phyloP scores from a whole-genome alignment of 192 early-diverging fungal species.

The Cladochytrium replicatum region DNA sequence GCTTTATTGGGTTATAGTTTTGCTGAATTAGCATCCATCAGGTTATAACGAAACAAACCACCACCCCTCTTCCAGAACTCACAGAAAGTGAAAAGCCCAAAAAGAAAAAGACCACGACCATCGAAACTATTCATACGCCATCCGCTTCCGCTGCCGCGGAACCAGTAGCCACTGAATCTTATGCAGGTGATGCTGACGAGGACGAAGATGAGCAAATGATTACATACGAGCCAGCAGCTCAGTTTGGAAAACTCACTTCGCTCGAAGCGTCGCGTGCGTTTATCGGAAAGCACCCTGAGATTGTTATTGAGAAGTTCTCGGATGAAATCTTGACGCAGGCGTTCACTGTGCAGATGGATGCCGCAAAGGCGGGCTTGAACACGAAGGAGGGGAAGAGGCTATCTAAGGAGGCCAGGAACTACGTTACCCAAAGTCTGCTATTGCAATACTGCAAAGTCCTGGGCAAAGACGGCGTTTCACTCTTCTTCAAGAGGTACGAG shows the following conservation, averaged over 20 bases:
- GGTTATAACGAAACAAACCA: no score
- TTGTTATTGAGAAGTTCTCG: conserved; percentile 58
- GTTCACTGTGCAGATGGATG: no score
- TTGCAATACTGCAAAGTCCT: conserved; percentile 79
- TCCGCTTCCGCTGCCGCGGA: conserved; percentile 1
- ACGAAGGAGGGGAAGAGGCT: no score
- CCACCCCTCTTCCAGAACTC: no score
- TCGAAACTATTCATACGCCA: conserved; percentile 37
- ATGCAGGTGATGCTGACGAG: conserved; percentile 10
- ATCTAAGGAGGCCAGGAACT: conserved; percentile 52
- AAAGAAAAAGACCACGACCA: conserved; percentile 13
- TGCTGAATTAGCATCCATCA: no score
- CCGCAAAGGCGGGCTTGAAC: no score
- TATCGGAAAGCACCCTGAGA: conserved; percentile 56
- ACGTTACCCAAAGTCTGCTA: conserved; percentile 71
- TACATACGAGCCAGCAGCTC: conserved; percentile 21
- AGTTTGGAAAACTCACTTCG: conserved; percentile 13
- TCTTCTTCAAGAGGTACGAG: conserved; percentile 77
- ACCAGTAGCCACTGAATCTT: no score
- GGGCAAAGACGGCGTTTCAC: conserved; percentile 67
- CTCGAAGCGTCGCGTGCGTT: conserved; percentile 34
- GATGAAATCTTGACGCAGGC: no score
- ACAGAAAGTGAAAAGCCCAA: neutral
- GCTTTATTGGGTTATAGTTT: no score
- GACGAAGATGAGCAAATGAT: conserved; percentile 25